Base-by-base conservation (phyloP, 805 yeast species). In the Lipomyces anomalus region DNA sequence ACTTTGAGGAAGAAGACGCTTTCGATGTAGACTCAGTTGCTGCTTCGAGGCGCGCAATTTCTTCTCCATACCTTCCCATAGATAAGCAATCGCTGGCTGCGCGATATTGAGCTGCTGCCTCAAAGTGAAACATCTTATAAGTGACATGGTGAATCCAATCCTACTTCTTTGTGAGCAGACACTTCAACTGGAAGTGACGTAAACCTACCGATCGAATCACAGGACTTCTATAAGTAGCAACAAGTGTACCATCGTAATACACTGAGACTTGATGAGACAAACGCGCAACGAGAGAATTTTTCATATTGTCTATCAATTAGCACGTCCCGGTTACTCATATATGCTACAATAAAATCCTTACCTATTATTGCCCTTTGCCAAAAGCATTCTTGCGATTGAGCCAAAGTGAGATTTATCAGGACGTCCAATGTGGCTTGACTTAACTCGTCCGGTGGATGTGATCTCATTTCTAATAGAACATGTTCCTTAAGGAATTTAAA, bases 381-480 rank as follows among this genome's bases (percentile, higher is more conserved):
- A 41, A 82, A 78, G 9, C 78, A 72, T 59, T 89, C 96, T 63
- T 88, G 95, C 0, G 95, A 92, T 57, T 86, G 95, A 0, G 95
- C 92, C 33, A 84, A 59, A 76, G 76, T 75, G 29, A 87, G 58
- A 9, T 61, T 54, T 30, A 71, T 64, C 43, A 88, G 64, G 16
- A 79, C 68, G 9, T 67, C 64, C 6, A 83, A 57, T 0, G 85
- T 76, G 9, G 71, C 70, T 1, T 46, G 35, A 33, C 76, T 77
- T 13, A 84, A 63, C 42, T 78, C 86, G 23, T 69, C 50, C 3
- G 71, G 70, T 6, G 61, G 52, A 3, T 53, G 43, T 5, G 57
- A 48, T 6, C 44, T 40, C 21, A 63, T 48, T 16, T 49, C 55
- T 6, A 59, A 58, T 3, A 42, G 47, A 11, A 55, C 54, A 3